Percentiles rank a stretch among this genome's conserved stretches.
Conservation (phyloP, 1,284 basidiomycete species). For the Boletus semigastroideus region DNA sequence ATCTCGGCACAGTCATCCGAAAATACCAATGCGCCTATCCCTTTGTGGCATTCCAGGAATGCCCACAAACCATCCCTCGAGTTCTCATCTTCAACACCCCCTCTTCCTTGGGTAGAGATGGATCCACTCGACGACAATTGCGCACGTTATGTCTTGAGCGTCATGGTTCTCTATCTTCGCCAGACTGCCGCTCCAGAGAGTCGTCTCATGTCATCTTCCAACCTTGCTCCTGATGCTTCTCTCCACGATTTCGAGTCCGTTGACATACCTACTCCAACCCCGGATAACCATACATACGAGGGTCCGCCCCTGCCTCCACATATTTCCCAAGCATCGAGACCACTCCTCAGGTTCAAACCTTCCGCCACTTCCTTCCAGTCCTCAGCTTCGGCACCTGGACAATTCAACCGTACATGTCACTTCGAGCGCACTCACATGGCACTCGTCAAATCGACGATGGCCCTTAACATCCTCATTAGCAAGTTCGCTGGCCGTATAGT, state of each 20-base stretch:
- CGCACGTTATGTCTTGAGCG: constrained; percentile 82
- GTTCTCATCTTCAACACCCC: constrained; percentile 36
- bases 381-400: constrained; percentile 22
- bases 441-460: constrained; percentile 53
- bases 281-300: constrained; percentile 20
- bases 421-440: constrained; percentile 72
- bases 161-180: constrained; percentile 80
- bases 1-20: constrained; percentile 18
- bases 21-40: constrained; percentile 15
- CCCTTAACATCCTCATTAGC: constrained; percentile 61
- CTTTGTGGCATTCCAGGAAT: constrained; percentile 34
- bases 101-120: constrained; percentile 60
- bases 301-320: constrained; percentile 32
- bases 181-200: constrained; percentile 63
- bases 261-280: constrained; percentile 40
- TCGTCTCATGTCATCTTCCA: constrained; percentile 62
- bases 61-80: constrained; percentile 40
- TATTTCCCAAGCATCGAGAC: constrained; percentile 31
- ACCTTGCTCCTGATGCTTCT: constrained; percentile 61
- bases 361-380: constrained; percentile 38
- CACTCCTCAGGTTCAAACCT: constrained; percentile 30
- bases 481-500: constrained; percentile 78
- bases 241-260: constrained; percentile 70
- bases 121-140: constrained; percentile 82
- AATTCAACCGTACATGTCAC: constrained; percentile 38